Conservation (phyloP, 129 eudicot species). For the sunflower (Helianthus annuus) region DNA sequence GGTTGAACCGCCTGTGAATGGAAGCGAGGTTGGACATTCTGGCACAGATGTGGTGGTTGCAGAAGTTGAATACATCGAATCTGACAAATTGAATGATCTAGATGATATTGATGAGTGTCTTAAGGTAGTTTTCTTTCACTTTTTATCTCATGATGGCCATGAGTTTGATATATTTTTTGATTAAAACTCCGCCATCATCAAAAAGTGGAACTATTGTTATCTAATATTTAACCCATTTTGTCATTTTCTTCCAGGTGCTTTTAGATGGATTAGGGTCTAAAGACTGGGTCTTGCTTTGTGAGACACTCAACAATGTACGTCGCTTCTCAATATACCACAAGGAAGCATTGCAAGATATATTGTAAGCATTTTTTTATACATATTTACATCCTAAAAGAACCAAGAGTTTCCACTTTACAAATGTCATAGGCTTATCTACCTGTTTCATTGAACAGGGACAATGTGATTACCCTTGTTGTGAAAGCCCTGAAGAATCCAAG, state of each 20-base stretch:
- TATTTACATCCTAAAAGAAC: not conserved
- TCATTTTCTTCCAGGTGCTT: conserved; percentile 50
- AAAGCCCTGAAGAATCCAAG: conserved; percentile 89
- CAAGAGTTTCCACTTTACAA: not conserved
- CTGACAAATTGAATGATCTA: conserved; percentile 69
- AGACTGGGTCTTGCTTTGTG: conserved; percentile 81
- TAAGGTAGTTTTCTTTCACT: conserved; percentile 37
- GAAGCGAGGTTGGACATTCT: conserved; percentile 36
- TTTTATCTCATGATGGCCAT: not conserved
- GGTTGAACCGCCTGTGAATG: conserved; percentile 38
- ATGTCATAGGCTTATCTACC: not conserved
- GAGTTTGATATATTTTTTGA: not conserved
- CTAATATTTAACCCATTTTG: not conserved
- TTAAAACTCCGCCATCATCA: not conserved
- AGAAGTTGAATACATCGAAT: conserved; percentile 82
- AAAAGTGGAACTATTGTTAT: conserved; percentile 6
- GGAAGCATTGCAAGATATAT: conserved; percentile 50
- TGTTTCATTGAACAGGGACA: conserved; percentile 46
- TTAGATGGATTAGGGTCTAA: conserved; percentile 61
- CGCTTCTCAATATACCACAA: conserved; percentile 70
- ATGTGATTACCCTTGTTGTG: conserved; percentile 59
- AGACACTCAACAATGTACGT: conserved; percentile 69
- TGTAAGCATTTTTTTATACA: conserved; percentile 44
- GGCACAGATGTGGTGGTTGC: conserved; percentile 42
- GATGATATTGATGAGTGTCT: conserved; percentile 61